A percentile compares a stretch with the other conserved stretches of the same genome.
phyloP scores from a whole-genome alignment of 768 basidiomycete species.

The Krasilnikovozyma curviuscula region DNA sequence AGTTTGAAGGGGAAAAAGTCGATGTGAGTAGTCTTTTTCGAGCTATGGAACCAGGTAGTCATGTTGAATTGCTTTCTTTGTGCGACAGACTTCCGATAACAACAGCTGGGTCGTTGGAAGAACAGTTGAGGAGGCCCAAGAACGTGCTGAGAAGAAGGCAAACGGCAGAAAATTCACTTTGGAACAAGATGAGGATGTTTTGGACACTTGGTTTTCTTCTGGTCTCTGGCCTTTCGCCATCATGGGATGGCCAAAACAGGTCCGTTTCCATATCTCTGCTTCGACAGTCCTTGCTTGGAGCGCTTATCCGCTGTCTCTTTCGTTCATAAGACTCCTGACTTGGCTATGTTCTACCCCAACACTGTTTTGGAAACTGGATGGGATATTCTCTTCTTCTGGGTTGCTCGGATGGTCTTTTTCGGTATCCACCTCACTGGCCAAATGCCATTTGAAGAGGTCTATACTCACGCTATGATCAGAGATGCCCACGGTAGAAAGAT shows the following conservation, averaged over 20 bases:
- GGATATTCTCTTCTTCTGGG: conserved; percentile 99
- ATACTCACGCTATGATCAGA: conserved; percentile 96
- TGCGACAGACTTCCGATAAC: conserved; percentile 40
- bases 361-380: conserved; percentile 92
- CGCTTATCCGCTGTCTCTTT: background rate
- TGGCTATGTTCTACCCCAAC: conserved; percentile 67
- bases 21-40: conserved; percentile 25
- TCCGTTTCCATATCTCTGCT: conserved; percentile 19
- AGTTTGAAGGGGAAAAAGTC: conserved; percentile 57
- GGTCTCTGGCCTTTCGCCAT: conserved; percentile 95
- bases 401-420: conserved; percentile 91
- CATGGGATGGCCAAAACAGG: conserved; percentile 92
- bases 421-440: conserved; percentile 71
- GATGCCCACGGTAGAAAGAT: conserved; percentile 98
- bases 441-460: conserved; percentile 87
- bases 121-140: conserved; percentile 51
- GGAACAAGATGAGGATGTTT: conserved; percentile 86
- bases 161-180: conserved; percentile 48
- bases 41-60: conserved; percentile 21
- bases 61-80: background rate
- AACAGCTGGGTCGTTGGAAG: conserved; percentile 85
- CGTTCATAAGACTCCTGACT: conserved; percentile 44
- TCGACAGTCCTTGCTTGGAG: background rate
- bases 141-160: conserved; percentile 46
- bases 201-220: conserved; percentile 99